A percentile compares a stretch with the other conserved stretches of the same genome.
These are phyloP conservation scores for Cladosporium sp. DNA, from an alignment of 2,329 filamentous ascomycete species.

Conservation along the genomic window DNA sequence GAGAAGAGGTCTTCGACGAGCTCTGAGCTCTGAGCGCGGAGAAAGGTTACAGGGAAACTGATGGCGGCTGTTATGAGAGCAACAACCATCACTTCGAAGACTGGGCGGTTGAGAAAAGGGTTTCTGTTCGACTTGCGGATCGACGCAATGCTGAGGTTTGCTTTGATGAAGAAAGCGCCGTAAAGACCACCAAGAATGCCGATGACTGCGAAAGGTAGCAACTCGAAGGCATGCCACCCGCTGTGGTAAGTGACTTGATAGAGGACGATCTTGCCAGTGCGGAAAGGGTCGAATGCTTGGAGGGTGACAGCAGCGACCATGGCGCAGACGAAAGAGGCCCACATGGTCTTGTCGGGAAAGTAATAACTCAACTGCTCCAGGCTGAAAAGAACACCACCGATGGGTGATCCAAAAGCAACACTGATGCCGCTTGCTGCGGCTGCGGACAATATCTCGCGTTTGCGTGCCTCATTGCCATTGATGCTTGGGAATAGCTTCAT, in stretches of 20 bases:
- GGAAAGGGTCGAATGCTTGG: slow-evolving; percentile 88
- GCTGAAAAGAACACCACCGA: slow-evolving; percentile 90
- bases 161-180: slow-evolving; percentile 87
- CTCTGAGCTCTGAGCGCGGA: slow-evolving; percentile 86
- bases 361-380: slow-evolving; percentile 97
- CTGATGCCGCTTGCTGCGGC: slow-evolving; percentile 89
- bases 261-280: slow-evolving; percentile 88
- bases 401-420: slow-evolving; percentile 88
- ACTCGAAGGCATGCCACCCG: slow-evolving; percentile 90
- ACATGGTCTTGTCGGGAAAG: slow-evolving; percentile 99
- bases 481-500: slow-evolving; percentile 82
- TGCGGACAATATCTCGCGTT: slow-evolving; percentile 86
- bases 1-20: slow-evolving; percentile 88
- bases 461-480: slow-evolving; percentile 85
- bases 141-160: slow-evolving; percentile 79
- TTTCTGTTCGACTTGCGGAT: slow-evolving; percentile 65
- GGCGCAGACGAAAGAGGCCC: slow-evolving; percentile 98
- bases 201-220: slow-evolving; percentile 78
- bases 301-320: slow-evolving; percentile 97
- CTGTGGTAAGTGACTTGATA: slow-evolving; percentile 93
- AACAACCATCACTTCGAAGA: slow-evolving; percentile 73
- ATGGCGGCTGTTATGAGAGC: slow-evolving; percentile 77
- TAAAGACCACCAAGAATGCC: slow-evolving; percentile 90
- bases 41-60: slow-evolving; percentile 94
- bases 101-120: slow-evolving; percentile 61